phyloP scores from a whole-genome alignment of 2,329 filamentous ascomycete species.

The Pyrenochaeta sp. region DNA sequence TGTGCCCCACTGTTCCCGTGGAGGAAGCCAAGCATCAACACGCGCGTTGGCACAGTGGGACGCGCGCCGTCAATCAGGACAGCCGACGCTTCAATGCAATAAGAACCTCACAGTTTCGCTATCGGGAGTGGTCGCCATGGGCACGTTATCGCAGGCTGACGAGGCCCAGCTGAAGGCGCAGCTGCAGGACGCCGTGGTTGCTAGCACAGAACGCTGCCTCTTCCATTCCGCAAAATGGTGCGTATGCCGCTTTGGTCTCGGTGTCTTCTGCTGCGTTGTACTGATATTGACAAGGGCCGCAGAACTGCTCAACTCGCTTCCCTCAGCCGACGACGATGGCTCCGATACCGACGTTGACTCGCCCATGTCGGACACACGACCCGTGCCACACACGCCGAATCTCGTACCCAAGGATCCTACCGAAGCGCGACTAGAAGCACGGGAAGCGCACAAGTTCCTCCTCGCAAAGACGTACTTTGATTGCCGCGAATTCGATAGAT shows the following conservation, averaged over 20 bases:
- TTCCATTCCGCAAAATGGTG: constrained; percentile 98
- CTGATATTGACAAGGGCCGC: constrained; percentile 74
- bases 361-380: constrained; percentile 62
- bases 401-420: constrained; percentile 68
- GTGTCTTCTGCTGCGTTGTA: constrained; percentile 8
- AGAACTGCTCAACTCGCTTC: constrained; percentile 87
- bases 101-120: not conserved
- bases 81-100: not conserved
- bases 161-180: constrained; percentile 71
- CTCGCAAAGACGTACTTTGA: constrained; percentile 95
- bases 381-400: constrained; percentile 55
- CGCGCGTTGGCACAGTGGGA: constrained; percentile 18
- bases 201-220: constrained; percentile 92
- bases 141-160: constrained; percentile 51
- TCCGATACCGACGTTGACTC: constrained; percentile 68
- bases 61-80: constrained; percentile 1
- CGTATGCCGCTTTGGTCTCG: constrained; percentile 2
- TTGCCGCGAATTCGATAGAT: constrained; percentile 93
- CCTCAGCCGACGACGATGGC: constrained; percentile 63
- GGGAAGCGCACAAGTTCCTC: constrained; percentile 83
- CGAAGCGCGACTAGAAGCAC: constrained; percentile 79
- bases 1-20: constrained; percentile 25
- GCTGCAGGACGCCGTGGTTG: constrained; percentile 84
- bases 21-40: constrained; percentile 30
- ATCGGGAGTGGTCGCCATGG: constrained; percentile 10